Evolutionary conservation across 108 stramenopile genomes (phyloP).

Genomic region (Cyclostephanos tholiformis): DNA sequence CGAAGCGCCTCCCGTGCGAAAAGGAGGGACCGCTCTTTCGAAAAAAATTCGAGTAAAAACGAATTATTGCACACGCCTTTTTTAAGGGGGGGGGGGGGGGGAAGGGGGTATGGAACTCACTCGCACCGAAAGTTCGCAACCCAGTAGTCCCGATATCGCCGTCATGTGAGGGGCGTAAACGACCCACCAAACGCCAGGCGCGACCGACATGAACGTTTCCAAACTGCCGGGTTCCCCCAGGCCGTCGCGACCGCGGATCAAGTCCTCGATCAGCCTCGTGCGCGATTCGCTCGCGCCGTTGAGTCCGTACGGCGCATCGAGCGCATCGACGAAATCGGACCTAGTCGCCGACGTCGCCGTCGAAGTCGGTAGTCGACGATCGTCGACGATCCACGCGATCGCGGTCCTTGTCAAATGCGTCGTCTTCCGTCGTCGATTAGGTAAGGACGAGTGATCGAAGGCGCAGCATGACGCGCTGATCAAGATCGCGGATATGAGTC

Average conservation of each 20-base stretch:
- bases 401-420: background rate
- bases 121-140: slow-evolving; percentile 26
- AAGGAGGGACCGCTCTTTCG: too few species aligned
- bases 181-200: slow-evolving; percentile 67
- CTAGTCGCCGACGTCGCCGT: background rate
- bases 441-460: background rate
- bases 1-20: too few species aligned
- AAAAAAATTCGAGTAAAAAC: too few species aligned
- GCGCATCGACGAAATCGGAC: slow-evolving; percentile 41
- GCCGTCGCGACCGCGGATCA: slow-evolving; percentile 24
- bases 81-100: too few species aligned
- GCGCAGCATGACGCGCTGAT: slow-evolving; percentile 1
- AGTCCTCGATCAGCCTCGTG: slow-evolving; percentile 44
- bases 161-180: slow-evolving; percentile 78
- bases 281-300: slow-evolving; percentile 44
- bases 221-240: slow-evolving; percentile 52
- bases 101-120: slow-evolving; percentile 8
- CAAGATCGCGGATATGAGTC: background rate
- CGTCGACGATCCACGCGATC: background rate
- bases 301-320: slow-evolving; percentile 41
- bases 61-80: too few species aligned
- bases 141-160: slow-evolving; percentile 40
- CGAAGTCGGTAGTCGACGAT: background rate
- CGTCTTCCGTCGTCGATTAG: background rate
- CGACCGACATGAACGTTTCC: slow-evolving; percentile 52